Evolutionary conservation across 1,284 basidiomycete genomes (phyloP).

Genomic region (Ganoderma lucidum): DNA sequence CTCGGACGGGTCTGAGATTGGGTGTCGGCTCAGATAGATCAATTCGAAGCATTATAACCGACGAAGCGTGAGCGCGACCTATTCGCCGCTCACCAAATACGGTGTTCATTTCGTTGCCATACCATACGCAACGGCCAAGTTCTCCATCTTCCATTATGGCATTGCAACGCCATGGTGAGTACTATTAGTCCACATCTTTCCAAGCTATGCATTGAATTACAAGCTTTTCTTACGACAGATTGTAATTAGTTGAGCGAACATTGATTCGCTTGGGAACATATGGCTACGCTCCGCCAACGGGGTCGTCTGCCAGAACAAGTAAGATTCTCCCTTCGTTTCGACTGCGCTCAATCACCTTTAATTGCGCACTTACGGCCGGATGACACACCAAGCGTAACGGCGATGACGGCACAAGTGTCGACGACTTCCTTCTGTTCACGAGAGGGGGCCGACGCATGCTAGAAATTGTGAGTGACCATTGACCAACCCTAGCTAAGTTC

Average conservation of each 20-base stretch:
- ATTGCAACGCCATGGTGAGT: background rate
- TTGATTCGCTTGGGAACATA: background rate
- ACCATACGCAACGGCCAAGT: background rate
- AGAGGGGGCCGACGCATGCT: background rate
- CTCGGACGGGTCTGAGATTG: background rate
- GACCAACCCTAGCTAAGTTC: background rate
- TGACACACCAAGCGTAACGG: background rate
- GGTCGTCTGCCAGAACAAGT: background rate
- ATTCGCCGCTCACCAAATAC: background rate
- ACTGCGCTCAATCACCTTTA: background rate
- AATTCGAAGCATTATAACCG: background rate
- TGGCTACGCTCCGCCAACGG: background rate
- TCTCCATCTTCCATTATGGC: background rate
- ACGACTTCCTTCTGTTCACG: background rate
- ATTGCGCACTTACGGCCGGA: background rate
- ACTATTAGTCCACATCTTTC: background rate
- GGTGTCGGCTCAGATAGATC: background rate
- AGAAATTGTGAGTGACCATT: background rate
- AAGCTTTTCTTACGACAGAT: too few species aligned
- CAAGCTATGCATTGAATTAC: background rate
- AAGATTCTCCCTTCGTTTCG: background rate
- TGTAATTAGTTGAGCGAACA: too few species aligned
- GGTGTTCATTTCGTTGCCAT: background rate
- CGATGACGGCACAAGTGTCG: background rate
- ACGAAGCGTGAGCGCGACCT: background rate